These are phyloP conservation scores for Nicotiana tomentosiformis DNA, from an alignment of 257 asterid genomes.

Conservation along the genomic window DNA sequence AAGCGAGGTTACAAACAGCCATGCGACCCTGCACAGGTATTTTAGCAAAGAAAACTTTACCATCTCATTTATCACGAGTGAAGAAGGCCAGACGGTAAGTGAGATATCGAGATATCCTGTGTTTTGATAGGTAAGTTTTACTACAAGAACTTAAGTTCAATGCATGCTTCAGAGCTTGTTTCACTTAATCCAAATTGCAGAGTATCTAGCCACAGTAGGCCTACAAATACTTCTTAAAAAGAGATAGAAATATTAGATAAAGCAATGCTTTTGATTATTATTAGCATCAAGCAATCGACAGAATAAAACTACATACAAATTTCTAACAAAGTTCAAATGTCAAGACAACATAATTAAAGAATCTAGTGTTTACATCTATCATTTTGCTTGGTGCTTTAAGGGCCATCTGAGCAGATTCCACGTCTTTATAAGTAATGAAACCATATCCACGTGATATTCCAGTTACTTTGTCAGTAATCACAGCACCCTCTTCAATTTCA, in stretches of 20 bases:
- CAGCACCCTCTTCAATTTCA: conserved; percentile 83
- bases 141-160: neutral
- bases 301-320: neutral
- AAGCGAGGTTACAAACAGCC: conserved; percentile 87
- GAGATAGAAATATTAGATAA: neutral
- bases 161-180: neutral
- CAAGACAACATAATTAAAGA: neutral
- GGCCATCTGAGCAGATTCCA: conserved; percentile 77
- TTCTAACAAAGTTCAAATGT: neutral
- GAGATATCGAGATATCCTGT: neutral
- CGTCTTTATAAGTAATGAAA: conserved; percentile 61
- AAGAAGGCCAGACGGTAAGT: neutral
- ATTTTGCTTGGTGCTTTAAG: conserved; percentile 65
- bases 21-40: conserved; percentile 64
- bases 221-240: neutral
- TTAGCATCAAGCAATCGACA: neutral
- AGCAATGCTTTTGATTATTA: neutral
- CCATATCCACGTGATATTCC: conserved; percentile 84
- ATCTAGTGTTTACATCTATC: conserved; percentile 53
- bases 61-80: neutral
- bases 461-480: conserved; percentile 57
- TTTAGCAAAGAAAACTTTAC: neutral
- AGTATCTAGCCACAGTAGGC: neutral
- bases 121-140: neutral
- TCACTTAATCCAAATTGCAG: neutral